A percentile compares a stretch with the other conserved stretches of the same genome.
Conservation (phyloP, 2,329 filamentous ascomycete species). For the Paecilomyces variotii region DNA sequence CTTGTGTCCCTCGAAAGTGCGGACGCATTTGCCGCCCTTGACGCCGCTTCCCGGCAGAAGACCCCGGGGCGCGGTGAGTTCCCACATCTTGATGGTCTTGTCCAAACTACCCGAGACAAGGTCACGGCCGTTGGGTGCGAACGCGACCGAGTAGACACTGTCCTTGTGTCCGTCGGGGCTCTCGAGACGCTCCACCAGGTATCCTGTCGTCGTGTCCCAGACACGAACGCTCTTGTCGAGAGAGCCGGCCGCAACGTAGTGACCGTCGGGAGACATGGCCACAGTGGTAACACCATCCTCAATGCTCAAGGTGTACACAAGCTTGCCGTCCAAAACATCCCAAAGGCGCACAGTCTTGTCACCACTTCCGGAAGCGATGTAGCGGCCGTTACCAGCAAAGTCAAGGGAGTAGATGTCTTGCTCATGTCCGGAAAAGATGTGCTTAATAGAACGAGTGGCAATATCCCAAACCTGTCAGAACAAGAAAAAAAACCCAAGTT, state of each 20-base stretch:
- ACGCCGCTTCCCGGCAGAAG: conserved; percentile 58
- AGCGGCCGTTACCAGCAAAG: conserved; percentile 85
- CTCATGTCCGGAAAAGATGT: conserved; percentile 92
- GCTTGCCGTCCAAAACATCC: conserved; percentile 81
- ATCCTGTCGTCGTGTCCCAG: conserved; percentile 84
- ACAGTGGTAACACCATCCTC: conserved; percentile 97
- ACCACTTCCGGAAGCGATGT: conserved; percentile 91
- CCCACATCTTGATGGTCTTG: conserved; percentile 99
- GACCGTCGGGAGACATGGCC: conserved; percentile 90
- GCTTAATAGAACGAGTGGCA: conserved; percentile 68
- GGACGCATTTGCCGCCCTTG: conserved; percentile 87
- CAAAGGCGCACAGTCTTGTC: conserved; percentile 91
- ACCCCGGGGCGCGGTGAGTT: conserved; percentile 65
- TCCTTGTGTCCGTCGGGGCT: conserved; percentile 93
- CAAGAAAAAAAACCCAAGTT: neutral
- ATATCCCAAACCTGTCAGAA: conserved; percentile 75
- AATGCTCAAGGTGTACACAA: conserved; percentile 78
- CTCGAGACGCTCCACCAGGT: conserved; percentile 83
- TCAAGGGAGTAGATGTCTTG: conserved; percentile 97
- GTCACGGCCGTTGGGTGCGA: conserved; percentile 85
- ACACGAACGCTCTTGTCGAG: conserved; percentile 97
- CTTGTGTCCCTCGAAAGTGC: conserved; percentile 95
- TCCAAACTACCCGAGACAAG: conserved; percentile 92
- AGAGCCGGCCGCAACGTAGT: conserved; percentile 88
- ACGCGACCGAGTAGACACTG: conserved; percentile 92